phyloP scores from a whole-genome alignment of 345 rosid species.

The Populus pruinosa region DNA sequence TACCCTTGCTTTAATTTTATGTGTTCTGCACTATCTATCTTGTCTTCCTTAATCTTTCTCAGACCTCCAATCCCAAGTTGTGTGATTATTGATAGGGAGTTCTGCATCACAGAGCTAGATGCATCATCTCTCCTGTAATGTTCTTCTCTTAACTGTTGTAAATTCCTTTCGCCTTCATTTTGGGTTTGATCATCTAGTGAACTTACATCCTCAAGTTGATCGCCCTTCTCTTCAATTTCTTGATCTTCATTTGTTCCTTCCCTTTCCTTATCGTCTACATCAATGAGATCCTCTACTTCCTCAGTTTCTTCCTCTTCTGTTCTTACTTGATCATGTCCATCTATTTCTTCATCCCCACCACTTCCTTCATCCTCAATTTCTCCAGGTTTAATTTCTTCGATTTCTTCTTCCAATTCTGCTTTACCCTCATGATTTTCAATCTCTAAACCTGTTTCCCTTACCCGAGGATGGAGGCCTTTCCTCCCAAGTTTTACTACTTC shows the following conservation, averaged over 20 bases:
- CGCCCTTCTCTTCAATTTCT: constrained; percentile 23
- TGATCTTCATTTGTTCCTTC: constrained; percentile 33
- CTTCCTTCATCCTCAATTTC: constrained; percentile 37
- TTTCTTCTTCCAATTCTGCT: constrained; percentile 33
- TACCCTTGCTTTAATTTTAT: too few relatives aligned
- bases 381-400: constrained; percentile 25
- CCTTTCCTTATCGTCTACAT: constrained; percentile 48
- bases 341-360: constrained; percentile 48
- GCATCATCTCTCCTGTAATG: constrained; percentile 24
- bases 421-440: constrained; percentile 10
- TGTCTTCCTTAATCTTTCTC: constrained; percentile 7
- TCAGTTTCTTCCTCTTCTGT: constrained; percentile 47
- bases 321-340: constrained; percentile 41
- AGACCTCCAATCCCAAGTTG: constrained; percentile 8
- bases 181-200: constrained; percentile 14
- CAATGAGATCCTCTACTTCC: constrained; percentile 56
- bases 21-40: not conserved
- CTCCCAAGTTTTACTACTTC: constrained; percentile 46
- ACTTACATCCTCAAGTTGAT: constrained; percentile 21
- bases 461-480: constrained; percentile 36
- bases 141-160: constrained; percentile 21
- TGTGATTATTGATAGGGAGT: not conserved
- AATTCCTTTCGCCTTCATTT: constrained; percentile 5
- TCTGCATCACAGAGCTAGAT: constrained; percentile 12
- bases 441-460: not conserved